Percentiles rank a stretch among this genome's conserved stretches.
Evolutionary conservation across 2,329 filamentous ascomycete genomes (phyloP).

Genomic region (Exophiala oligosperma): DNA sequence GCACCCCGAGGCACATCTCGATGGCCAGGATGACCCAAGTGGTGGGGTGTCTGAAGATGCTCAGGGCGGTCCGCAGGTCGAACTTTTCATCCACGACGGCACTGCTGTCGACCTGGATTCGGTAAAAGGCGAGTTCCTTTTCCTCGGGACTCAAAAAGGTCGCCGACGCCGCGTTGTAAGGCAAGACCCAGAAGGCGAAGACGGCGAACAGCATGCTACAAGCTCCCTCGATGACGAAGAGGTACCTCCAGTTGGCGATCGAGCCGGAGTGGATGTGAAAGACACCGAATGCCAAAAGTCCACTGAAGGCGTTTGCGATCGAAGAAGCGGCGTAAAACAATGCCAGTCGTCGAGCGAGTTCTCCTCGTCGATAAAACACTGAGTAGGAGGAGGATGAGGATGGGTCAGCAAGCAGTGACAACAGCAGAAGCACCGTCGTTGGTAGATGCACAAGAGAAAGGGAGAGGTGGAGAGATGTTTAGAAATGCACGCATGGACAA

Average conservation of each 20-base stretch:
- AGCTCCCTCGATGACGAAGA: conserved; percentile 57
- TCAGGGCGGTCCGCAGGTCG: conserved; percentile 50
- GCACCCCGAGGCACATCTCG: conserved; percentile 60
- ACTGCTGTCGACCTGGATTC: conserved; percentile 75
- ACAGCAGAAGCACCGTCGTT: no score
- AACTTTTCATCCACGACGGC: conserved; percentile 61
- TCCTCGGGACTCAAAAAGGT: conserved; percentile 66
- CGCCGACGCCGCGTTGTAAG: conserved; percentile 62
- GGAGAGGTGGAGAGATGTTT: background rate
- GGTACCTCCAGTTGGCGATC: conserved; percentile 53
- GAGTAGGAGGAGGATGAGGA: no score
- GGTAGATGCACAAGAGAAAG: background rate
- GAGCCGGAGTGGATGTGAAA: conserved; percentile 56
- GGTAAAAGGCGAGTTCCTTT: conserved; percentile 66
- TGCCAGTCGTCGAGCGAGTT: conserved; percentile 68
- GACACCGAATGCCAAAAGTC: conserved; percentile 59
- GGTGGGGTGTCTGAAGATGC: conserved; percentile 55
- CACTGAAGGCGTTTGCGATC: conserved; percentile 68
- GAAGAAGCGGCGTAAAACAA: conserved; percentile 75
- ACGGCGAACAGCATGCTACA: conserved; percentile 57
- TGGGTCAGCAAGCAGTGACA: no score
- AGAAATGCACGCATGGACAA: no score
- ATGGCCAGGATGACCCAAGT: conserved; percentile 57
- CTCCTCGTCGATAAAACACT: conserved; percentile 69
- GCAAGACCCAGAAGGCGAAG: conserved; percentile 70